Base-by-base conservation (phyloP, 495 filamentous ascomycete genomes). In the Daldinia bambusicola region DNA sequence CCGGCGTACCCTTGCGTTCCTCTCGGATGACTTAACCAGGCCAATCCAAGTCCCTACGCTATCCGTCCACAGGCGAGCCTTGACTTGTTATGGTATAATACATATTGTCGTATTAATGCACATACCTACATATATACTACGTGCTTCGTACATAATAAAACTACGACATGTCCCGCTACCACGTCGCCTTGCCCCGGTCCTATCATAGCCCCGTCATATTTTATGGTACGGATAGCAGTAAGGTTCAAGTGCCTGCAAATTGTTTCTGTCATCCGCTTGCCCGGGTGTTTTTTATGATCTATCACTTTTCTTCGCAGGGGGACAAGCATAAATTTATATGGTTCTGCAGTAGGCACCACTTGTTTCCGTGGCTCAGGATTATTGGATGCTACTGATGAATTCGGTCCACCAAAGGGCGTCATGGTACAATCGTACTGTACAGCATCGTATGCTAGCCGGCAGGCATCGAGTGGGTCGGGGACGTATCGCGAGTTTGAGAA, bases 321-420 rank as follows among this genome's bases (percentile, higher is more conserved):
- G 61, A 51, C 55, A 59, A n/a, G 52, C 56, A 53, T 66, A 36
- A 36, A 61, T 66, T 61, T 71, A 63, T 67, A 58, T 45, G 66
- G 69, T 74, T 76, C 74, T 74, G 71, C 69, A 58, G 71, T 67
- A 62, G 69, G 62, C 63, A 66, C 52, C 63, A 73, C 59, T 57
- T 69, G 70, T 71, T 71, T 74, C 75, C 75, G 75, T 74, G 75
- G 75, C 73, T 71, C 68, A 69, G 70, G 52, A 67, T 66, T 63
- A 75, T 77, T 77, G 75, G 75, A 58, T 72, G 71, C 72, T 36
- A 71, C 57, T 52, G 55, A 55, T 69, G 59, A 62, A 55, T 56
- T 38, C 62, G 68, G 61, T 45, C 61, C 67, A 57, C 55, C 22
- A 20, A 43, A 48, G 51, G 22, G 31, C 37, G 31, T 31, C 45